Percentiles rank a stretch among this genome's conserved stretches.
Conservation (phyloP, 805 yeast genomes). For the Metschnikowia orientalis region DNA sequence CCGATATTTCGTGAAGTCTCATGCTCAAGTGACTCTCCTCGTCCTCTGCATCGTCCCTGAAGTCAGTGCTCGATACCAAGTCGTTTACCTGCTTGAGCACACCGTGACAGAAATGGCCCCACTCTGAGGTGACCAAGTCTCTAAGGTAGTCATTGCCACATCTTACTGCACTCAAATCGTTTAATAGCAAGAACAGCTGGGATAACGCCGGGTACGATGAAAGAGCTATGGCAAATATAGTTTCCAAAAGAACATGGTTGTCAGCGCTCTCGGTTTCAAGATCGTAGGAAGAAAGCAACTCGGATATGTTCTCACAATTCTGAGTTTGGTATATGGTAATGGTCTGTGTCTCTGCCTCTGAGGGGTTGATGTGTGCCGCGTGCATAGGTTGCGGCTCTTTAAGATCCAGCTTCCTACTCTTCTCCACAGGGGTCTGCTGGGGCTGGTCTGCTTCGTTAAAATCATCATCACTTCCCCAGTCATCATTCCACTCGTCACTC, state of each 20-base stretch:
- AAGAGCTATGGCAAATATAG: slow-evolving; percentile 30
- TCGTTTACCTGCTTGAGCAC: slow-evolving; percentile 19
- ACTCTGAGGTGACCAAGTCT: slow-evolving; percentile 16
- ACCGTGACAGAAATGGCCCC: slow-evolving; percentile 20
- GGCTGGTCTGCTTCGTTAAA: neutral
- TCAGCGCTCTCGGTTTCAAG: slow-evolving; percentile 20
- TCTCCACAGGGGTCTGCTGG: neutral
- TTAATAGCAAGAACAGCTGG: slow-evolving; percentile 32
- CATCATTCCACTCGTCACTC: slow-evolving; percentile 14
- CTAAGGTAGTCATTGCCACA: slow-evolving; percentile 14
- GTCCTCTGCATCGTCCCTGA: slow-evolving; percentile 14
- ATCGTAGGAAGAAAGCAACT: slow-evolving; percentile 22
- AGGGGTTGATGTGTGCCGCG: neutral
- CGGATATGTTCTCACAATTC: slow-evolving; percentile 21
- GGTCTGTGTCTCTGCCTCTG: neutral
- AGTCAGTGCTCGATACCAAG: slow-evolving; percentile 15
- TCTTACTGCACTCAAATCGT: slow-evolving; percentile 30
- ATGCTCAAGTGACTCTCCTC: slow-evolving; percentile 9
- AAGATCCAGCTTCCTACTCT: neutral
- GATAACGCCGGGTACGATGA: slow-evolving; percentile 30
- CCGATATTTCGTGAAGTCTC: slow-evolving; percentile 19
- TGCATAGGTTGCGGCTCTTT: neutral
- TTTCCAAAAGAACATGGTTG: slow-evolving; percentile 19
- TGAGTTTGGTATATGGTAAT: slow-evolving; percentile 7
- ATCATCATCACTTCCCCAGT: slow-evolving; percentile 16